A percentile compares a stretch with the other conserved stretches of the same genome.
phyloP scores from a whole-genome alignment of 2,329 filamentous ascomycete species.

The Pseudogymnoascus sp. region DNA sequence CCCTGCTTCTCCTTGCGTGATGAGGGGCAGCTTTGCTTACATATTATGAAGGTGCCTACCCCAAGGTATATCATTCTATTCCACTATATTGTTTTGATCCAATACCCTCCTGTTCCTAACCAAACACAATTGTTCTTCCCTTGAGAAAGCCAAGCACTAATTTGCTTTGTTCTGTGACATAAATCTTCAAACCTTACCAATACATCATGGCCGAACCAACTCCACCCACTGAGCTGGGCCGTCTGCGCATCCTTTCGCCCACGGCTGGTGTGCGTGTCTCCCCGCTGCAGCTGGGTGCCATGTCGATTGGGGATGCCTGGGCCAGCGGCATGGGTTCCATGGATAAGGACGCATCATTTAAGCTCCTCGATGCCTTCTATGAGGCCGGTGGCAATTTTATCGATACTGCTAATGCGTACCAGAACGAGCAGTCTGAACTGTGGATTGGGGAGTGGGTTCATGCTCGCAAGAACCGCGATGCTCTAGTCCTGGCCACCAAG shows the following conservation, averaged over 20 bases:
- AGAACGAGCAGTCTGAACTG: slow-evolving; percentile 50
- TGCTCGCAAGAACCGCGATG: slow-evolving; percentile 53
- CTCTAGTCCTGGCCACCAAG: slow-evolving; percentile 65
- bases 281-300: slow-evolving; percentile 55
- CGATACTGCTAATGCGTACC: slow-evolving; percentile 54
- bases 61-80: background rate
- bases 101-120: background rate
- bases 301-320: slow-evolving; percentile 56
- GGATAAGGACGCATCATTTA: slow-evolving; percentile 45
- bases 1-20: background rate
- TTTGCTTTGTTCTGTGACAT: background rate
- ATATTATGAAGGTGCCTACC: too few species aligned
- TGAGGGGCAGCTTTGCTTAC: background rate
- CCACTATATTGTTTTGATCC: background rate
- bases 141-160: background rate
- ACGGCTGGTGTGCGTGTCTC: slow-evolving; percentile 59
- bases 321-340: slow-evolving; percentile 40
- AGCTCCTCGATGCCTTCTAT: slow-evolving; percentile 49
- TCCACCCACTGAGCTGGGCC: slow-evolving; percentile 52
- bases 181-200: background rate
- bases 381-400: slow-evolving; percentile 59
- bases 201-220: slow-evolving; percentile 35
- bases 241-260: slow-evolving; percentile 59
- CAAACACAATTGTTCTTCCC: background rate
- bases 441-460: slow-evolving; percentile 67